Percentiles rank a stretch among this genome's conserved stretches.
Conservation (phyloP, 2,329 filamentous ascomycete species). For the Sclerotinia borealis region DNA sequence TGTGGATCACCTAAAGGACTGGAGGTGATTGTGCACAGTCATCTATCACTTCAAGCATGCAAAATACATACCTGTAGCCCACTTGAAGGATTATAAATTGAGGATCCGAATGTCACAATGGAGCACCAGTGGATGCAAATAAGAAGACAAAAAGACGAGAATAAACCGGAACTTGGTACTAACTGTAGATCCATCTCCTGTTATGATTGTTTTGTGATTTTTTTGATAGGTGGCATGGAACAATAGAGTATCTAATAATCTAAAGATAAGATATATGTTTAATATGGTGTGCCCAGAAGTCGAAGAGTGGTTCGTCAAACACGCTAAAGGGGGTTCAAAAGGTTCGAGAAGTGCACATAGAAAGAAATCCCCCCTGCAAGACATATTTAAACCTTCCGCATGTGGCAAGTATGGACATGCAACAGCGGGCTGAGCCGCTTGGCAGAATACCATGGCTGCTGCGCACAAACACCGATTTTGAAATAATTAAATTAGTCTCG, state of each 20-base stretch:
- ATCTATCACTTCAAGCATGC: conserved; percentile 2
- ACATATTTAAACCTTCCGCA: neutral
- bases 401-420: neutral
- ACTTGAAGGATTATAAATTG: neutral
- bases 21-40: neutral
- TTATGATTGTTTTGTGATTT: neutral
- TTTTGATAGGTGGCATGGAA: neutral
- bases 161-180: neutral
- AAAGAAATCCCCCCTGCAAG: neutral
- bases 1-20: neutral
- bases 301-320: neutral
- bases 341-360: neutral
- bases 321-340: conserved; percentile 4
- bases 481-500: neutral
- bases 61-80: neutral
- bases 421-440: neutral
- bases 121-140: neutral
- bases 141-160: neutral
- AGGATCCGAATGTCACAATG: neutral
- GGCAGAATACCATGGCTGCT: neutral
- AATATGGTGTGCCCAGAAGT: neutral
- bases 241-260: neutral
- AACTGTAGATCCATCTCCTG: neutral
- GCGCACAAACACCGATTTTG: neutral
- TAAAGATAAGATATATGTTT: conserved; percentile 3